Conservation (phyloP, 495 filamentous ascomycete genomes). For the Apiosordaria backusii region DNA sequence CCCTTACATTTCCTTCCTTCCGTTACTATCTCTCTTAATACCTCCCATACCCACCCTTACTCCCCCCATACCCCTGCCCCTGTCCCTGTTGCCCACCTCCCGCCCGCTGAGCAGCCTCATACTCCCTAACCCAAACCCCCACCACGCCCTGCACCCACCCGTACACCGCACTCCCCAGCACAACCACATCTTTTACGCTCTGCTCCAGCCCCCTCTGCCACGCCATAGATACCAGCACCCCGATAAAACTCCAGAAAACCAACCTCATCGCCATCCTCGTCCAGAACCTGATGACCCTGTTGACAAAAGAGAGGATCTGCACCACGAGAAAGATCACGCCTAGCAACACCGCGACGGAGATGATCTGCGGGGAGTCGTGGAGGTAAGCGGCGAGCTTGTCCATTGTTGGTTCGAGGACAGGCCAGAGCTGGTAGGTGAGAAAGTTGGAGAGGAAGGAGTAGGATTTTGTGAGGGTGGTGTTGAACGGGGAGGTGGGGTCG, state of each 20-base stretch:
- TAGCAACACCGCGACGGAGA: background rate
- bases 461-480: no score
- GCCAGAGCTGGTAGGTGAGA: background rate
- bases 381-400: background rate
- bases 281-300: conserved; percentile 69
- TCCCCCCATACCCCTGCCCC: no score
- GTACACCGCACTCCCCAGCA: background rate
- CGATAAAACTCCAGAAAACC: conserved; percentile 56
- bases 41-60: no score
- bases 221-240: conserved; percentile 49
- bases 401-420: background rate
- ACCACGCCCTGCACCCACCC: background rate
- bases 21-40: no score
- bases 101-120: background rate
- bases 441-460: no score
- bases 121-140: background rate
- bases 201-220: conserved; percentile 63
- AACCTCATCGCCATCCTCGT: conserved; percentile 56
- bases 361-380: background rate
- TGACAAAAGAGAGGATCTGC: conserved; percentile 62
- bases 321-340: conserved; percentile 23
- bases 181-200: conserved; percentile 49
- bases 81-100: no score
- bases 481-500: background rate
- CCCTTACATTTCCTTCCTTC: background rate